Base-by-base conservation (phyloP, 768 basidiomycete genomes). In the Russula emetica region DNA sequence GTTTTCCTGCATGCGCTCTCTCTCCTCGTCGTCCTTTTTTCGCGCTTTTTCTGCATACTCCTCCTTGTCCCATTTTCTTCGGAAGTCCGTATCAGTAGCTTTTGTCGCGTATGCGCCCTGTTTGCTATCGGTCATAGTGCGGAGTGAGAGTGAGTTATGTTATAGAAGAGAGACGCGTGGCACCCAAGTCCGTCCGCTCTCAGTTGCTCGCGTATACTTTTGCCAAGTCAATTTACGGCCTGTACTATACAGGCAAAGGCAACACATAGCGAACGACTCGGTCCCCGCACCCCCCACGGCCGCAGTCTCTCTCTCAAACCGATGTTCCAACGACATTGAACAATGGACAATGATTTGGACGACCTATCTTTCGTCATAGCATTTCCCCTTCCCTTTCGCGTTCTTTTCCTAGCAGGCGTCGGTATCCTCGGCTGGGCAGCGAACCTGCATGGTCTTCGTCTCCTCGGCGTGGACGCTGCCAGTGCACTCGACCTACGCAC, bases 321-420 rank as follows among this genome's bases (percentile, higher is more conserved):
- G 32, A 54, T 63, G 45, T 6, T 11, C n/a, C 24, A 16, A 54
- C 56, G 10, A 40, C 51, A 14, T 20, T 47, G 61, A 65, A 45
- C 59, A 16, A 69, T 69, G 68, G 66, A 69, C 62, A 50, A 72
- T 64, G 69, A 69, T 49, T 66, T 69, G 59, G 69, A 76, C 66
- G 82, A 84, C 66, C 72, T 79, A 52, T 75, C 79, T 50, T 78
- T 84, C 62, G 79, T 83, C 58, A 77, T 80, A 42, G 76, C 76
- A 22, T 90, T 96, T 72, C 96, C 97, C 13, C 81, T 99, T 1
- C 96, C 97, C 0, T 98, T 94, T 73, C 90, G 97, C 66, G 92
- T 93, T 28, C 82, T 97, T 62, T 82, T 84, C 68, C 80, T 97
- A 62, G 79, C 84, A 59, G 88, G 90, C 22, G 69, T 92, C 38